Base-by-base conservation (phyloP, 2,329 filamentous ascomycete species). In the Alternaria rosae region DNA sequence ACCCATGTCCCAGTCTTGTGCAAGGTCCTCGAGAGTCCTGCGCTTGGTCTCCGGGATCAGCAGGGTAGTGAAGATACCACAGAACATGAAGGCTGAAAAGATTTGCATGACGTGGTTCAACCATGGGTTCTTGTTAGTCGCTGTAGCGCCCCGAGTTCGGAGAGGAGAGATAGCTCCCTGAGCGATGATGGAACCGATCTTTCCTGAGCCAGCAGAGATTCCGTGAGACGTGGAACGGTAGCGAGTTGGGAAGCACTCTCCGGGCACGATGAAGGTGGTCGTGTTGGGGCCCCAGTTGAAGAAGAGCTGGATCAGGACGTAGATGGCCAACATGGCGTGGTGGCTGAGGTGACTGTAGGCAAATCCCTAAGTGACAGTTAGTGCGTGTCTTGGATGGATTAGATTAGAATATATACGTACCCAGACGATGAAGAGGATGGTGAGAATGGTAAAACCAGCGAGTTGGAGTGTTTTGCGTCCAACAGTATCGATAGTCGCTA, bases 11-110 rank as follows among this genome's bases (percentile, higher is more conserved):
- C 74, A 76, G 52, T 76, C 74, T 56, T 67, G 53, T 0, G 89
- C 86, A 11, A 93, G 81, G 66, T 91, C 87, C 74, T 93, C 92
- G 30, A 95, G 84, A 0, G 91, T 93, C 75, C 88, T 84, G 2
- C 91, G 86, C 81, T 91, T 93, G 0, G 91, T 94, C 81, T 93
- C 92, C 0, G 91, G 91, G 28, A 93, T 89, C 20, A 94, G 80
- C 3, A 93, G 81, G 0, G 89, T 89, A 3, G 88, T 87, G 52
- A 92, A 81, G 41, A 87, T 85, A 59, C 92, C 92, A 41, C 85
- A 86, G 4, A 94, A 82, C 92, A 93, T 94, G 82, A 94, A 93
- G 11, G 92, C 84, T 0, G 91, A 90, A 78, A 92, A 93, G 51
- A 93, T 90, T 73, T 92, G 85, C 82, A 94, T 89, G 48, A 94